These are phyloP conservation scores for Tylopilus sp. DNA, from an alignment of 1,284 basidiomycete species.

Conservation along the genomic window DNA sequence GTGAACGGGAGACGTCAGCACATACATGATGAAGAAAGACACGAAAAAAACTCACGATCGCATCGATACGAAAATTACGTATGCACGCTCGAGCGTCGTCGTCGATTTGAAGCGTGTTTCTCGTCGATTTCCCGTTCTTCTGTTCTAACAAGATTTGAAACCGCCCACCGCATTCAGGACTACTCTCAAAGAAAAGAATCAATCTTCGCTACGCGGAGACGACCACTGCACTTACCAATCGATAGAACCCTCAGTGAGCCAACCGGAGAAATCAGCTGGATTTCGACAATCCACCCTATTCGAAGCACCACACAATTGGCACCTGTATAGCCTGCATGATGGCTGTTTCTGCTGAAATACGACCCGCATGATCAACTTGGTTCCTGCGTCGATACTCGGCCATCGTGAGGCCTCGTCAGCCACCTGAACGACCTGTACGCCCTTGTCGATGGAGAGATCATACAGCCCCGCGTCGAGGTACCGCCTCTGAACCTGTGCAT, in stretches of 20 bases:
- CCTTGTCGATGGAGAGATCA: slow-evolving; percentile 24
- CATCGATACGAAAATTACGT: slow-evolving; percentile 26
- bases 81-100: slow-evolving; percentile 24
- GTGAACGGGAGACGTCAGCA: slow-evolving; percentile 6
- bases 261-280: slow-evolving; percentile 21
- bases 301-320: slow-evolving; percentile 23
- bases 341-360: slow-evolving; percentile 23
- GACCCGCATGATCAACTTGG: slow-evolving; percentile 25
- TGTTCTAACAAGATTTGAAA: slow-evolving; percentile 28
- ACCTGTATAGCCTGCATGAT: slow-evolving; percentile 18
- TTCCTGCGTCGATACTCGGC: slow-evolving; percentile 25
- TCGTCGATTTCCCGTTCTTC: slow-evolving; percentile 6
- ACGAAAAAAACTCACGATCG: slow-evolving; percentile 12
- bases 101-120: slow-evolving; percentile 17
- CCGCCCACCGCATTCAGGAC: slow-evolving; percentile 20
- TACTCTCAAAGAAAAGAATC: slow-evolving; percentile 2
- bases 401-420: slow-evolving; percentile 22
- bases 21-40: neutral
- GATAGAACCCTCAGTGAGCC: slow-evolving; percentile 27
- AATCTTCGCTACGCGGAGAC: neutral
- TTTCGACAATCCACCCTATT: slow-evolving; percentile 20
- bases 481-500: slow-evolving; percentile 23
- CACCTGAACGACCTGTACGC: slow-evolving; percentile 21
- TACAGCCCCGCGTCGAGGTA: slow-evolving; percentile 25
- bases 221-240: slow-evolving; percentile 16